Base-by-base conservation (phyloP, 2,329 filamentous ascomycete genomes). In the Phialophora macrospora region DNA sequence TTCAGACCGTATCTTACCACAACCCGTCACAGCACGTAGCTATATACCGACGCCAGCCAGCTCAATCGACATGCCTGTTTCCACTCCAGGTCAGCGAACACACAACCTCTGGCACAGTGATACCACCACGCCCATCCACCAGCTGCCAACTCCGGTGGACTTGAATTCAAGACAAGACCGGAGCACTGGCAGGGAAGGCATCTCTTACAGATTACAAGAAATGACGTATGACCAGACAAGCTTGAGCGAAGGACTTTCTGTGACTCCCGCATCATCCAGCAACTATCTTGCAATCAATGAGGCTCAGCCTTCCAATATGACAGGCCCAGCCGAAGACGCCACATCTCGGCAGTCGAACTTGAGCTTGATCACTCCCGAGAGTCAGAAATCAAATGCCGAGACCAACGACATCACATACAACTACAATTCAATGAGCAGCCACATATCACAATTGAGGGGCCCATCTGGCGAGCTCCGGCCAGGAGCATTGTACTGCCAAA, bases 201-300 rank as follows among this genome's bases (percentile, higher is more conserved):
- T 66, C 44, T 71, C 73, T 17, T 69, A 70, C 24, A 66, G 54
- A 58, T 58, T 71, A 12, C 69, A 75, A 24, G 75, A 77, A 5
- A 67, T 77, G 51, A 46, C 74, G 28, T 76, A 77, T 63, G 68
- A 71, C 2, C 74, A 73, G 41, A 60, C 76, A n/a, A 70, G 74
- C 4, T 67, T 76, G 62, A 63, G 71, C 1, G 70, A 71, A 20
- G 38, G 20, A 56, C 22, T 68, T 66, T 30, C 72, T 62, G n/a
- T 58, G 20, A 60, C 59, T 9, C 34, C 52, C 4, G 17, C 66
- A 14, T 30, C 60, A 9, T 24, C 54, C 12, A 46, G 56, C 22
- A 24, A 62, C 17, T 51, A 60, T 14, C 55, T 65, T n/a, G 38
- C 30, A n/a, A 41, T 65, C 44, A 59, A 61, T 22, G 62, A 65